Conservation (phyloP, 164 flowering plant species). For the Liriodendron chinense region DNA sequence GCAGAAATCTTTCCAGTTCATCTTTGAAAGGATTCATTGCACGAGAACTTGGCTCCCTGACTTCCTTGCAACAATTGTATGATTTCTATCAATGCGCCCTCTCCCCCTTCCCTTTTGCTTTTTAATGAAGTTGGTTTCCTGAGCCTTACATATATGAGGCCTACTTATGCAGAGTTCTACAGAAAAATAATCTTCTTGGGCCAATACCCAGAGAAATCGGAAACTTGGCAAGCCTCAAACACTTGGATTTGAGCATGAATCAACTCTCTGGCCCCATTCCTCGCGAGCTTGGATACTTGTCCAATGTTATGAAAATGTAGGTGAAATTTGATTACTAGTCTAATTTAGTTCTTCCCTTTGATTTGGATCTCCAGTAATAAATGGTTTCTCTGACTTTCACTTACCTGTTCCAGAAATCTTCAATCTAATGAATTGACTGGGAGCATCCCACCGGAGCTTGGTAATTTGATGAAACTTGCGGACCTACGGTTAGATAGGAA, state of each 20-base stretch:
- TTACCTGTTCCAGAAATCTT: slow-evolving; percentile 53
- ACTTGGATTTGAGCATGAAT: slow-evolving; percentile 83
- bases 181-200: slow-evolving; percentile 70
- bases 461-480: slow-evolving; percentile 55
- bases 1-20: slow-evolving; percentile 67
- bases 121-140: background rate
- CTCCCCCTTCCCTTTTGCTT: background rate
- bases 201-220: slow-evolving; percentile 76
- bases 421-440: slow-evolving; percentile 85
- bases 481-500: slow-evolving; percentile 78
- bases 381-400: background rate
- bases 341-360: background rate
- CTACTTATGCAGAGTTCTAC: slow-evolving; percentile 52
- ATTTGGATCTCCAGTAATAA: slow-evolving; percentile 2
- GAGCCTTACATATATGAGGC: background rate
- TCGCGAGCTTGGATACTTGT: slow-evolving; percentile 60
- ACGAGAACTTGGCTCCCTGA: slow-evolving; percentile 62
- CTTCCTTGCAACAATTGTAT: slow-evolving; percentile 69
- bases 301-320: slow-evolving; percentile 55
- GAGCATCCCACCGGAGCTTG: slow-evolving; percentile 61
- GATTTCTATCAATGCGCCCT: slow-evolving; percentile 13
- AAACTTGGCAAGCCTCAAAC: slow-evolving; percentile 52
- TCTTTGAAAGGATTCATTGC: slow-evolving; percentile 73
- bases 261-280: slow-evolving; percentile 83
- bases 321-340: slow-evolving; percentile 1